phyloP scores from a whole-genome alignment of 148 eudicot species.

The Drosera capensis region DNA sequence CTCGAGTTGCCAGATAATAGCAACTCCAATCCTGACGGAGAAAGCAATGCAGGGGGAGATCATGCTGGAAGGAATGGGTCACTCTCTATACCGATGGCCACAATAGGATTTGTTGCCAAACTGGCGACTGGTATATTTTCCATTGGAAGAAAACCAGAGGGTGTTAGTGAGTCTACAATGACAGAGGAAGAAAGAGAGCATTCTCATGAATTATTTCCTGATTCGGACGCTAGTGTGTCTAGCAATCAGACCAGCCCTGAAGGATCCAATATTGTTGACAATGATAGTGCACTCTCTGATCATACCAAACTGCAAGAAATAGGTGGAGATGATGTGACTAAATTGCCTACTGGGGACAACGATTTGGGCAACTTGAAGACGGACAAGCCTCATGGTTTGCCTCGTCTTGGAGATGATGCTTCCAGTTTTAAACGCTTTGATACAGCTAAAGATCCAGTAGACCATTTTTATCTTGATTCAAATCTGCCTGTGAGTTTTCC shows the following conservation, averaged over 20 bases:
- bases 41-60: slow-evolving; percentile 24
- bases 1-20: slow-evolving; percentile 16
- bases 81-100: slow-evolving; percentile 61
- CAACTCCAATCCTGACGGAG: slow-evolving; percentile 33
- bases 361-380: slow-evolving; percentile 20
- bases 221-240: slow-evolving; percentile 19
- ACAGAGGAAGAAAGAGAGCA: slow-evolving; percentile 24
- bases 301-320: slow-evolving; percentile 15
- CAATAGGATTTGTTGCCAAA: slow-evolving; percentile 62
- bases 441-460: slow-evolving; percentile 67
- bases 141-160: slow-evolving; percentile 37
- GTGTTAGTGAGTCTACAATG: slow-evolving; percentile 18
- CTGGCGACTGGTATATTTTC: slow-evolving; percentile 79
- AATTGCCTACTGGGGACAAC: slow-evolving; percentile 22
- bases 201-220: slow-evolving; percentile 15
- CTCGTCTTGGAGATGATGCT: slow-evolving; percentile 12
- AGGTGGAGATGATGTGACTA: slow-evolving; percentile 14
- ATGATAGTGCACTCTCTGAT: slow-evolving; percentile 14
- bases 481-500: slow-evolving; percentile 30
- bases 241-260: slow-evolving; percentile 20
- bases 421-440: slow-evolving; percentile 77
- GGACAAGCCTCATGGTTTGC: slow-evolving; percentile 8
- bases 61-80: slow-evolving; percentile 50
- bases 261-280: slow-evolving; percentile 21
- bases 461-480: slow-evolving; percentile 59